A percentile compares a stretch with the other conserved stretches of the same genome.
These are phyloP conservation scores for Paralagenidium karlingii DNA, from an alignment of 352 stramenopile species.

Conservation along the genomic window DNA sequence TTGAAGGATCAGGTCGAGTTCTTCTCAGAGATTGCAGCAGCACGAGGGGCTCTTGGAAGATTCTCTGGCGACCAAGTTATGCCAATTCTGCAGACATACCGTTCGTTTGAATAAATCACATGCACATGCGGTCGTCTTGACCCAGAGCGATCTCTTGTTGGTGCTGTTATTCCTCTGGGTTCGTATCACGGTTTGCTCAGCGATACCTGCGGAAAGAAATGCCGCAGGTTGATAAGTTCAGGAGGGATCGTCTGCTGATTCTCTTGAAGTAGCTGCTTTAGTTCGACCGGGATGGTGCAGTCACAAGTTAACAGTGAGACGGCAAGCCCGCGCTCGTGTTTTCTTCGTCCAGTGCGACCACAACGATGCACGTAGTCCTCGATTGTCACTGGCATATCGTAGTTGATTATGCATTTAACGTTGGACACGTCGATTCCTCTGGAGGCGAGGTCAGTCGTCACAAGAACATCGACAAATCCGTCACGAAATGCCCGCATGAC, in stretches of 20 bases:
- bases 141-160: too few species aligned
- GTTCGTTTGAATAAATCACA: too few species aligned
- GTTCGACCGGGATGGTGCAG: conserved; percentile 32
- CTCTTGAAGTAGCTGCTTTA: conserved; percentile 30
- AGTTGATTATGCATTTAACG: conserved; percentile 77
- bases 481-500: conserved; percentile 27
- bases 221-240: too few species aligned
- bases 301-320: conserved; percentile 44
- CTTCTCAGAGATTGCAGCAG: conserved; percentile 62
- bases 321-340: conserved; percentile 13
- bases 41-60: conserved; percentile 51
- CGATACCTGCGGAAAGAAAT: too few species aligned
- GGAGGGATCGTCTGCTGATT: conserved; percentile 25
- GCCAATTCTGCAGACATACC: conserved; percentile 64
- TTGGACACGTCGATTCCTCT: conserved; percentile 81
- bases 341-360: conserved; percentile 46
- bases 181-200: too few species aligned
- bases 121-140: too few species aligned
- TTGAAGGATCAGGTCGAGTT: conserved; percentile 36
- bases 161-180: too few species aligned
- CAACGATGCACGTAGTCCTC: conserved; percentile 89
- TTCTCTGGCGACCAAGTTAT: conserved; percentile 81
- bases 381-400: conserved; percentile 86
- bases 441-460: conserved; percentile 84
- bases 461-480: conserved; percentile 62